phyloP scores from a whole-genome alignment of 2,329 filamentous ascomycete species.

The Sclerotinia spermophila region DNA sequence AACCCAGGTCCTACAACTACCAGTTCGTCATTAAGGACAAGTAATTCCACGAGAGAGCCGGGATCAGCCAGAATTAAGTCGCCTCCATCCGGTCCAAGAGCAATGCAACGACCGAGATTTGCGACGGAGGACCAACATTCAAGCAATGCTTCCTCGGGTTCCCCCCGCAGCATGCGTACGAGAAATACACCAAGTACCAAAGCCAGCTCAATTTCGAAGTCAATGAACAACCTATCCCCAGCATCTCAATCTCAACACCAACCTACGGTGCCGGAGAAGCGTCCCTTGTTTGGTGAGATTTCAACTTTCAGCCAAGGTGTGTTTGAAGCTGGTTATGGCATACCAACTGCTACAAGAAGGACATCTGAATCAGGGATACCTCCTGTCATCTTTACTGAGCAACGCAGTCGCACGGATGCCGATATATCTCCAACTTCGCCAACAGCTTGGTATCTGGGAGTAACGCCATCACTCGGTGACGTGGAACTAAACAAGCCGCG shows the following conservation, averaged over 20 bases:
- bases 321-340: conserved; percentile 57
- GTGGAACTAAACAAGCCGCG: conserved; percentile 30
- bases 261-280: conserved; percentile 38
- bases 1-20: conserved; percentile 22
- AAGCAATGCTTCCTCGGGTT: conserved; percentile 55
- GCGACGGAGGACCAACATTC: conserved; percentile 50
- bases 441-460: conserved; percentile 59
- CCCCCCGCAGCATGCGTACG: conserved; percentile 56
- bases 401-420: conserved; percentile 53
- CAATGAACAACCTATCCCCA: conserved; percentile 44
- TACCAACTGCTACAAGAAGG: conserved; percentile 52
- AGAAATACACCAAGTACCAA: conserved; percentile 38
- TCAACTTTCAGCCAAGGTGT: conserved; percentile 55
- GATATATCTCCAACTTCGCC: conserved; percentile 60
- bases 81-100: conserved; percentile 24
- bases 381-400: conserved; percentile 44
- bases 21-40: conserved; percentile 22
- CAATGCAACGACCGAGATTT: conserved; percentile 45
- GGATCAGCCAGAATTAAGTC: conserved; percentile 25
- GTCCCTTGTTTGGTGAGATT: conserved; percentile 73
- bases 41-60: conserved; percentile 26
- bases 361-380: conserved; percentile 69
- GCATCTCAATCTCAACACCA: conserved; percentile 32
- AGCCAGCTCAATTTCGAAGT: conserved; percentile 43
- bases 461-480: conserved; percentile 43